Evolutionary conservation across 169 alveolate species (phyloP).

Genomic region (Neospora caninum): DNA sequence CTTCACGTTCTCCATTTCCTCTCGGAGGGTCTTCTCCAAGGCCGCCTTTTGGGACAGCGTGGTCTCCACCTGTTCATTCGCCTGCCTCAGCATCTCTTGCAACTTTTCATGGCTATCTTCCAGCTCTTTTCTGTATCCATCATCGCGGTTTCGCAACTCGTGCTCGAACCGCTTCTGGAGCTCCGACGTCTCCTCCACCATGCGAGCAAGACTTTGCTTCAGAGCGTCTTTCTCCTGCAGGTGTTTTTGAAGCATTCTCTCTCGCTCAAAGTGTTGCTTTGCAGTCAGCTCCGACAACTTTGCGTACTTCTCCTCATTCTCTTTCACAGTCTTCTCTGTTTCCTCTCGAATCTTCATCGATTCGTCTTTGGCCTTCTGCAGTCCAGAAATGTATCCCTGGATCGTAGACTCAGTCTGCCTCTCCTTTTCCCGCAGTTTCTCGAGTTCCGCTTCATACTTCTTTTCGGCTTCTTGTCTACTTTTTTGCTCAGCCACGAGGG

Average conservation of each 20-base stretch:
- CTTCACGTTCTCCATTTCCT: background rate
- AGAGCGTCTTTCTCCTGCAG: conserved; percentile 29
- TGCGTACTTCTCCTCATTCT: background rate
- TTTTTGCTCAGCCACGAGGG: background rate
- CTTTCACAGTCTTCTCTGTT: background rate
- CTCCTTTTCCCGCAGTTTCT: background rate
- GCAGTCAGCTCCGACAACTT: conserved; percentile 19
- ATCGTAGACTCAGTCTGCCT: background rate
- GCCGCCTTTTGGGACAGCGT: background rate
- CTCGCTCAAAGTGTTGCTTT: conserved; percentile 34
- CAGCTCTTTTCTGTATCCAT: background rate
- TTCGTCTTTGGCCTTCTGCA: background rate
- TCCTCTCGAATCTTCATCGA: background rate
- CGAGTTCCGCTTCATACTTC: background rate
- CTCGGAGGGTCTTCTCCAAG: background rate
- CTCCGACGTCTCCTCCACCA: background rate
- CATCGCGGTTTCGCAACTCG: background rate
- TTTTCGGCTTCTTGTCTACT: background rate
- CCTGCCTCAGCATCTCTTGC: background rate
- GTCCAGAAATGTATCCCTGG: background rate
- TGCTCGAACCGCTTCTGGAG: background rate
- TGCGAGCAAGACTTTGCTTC: conserved; percentile 17
- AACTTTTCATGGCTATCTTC: background rate
- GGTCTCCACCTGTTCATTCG: background rate
- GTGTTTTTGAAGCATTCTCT: background rate